Evolutionary conservation across 2,329 filamentous ascomycete genomes (phyloP).

Genomic region (Colletotrichum falcatum): DNA sequence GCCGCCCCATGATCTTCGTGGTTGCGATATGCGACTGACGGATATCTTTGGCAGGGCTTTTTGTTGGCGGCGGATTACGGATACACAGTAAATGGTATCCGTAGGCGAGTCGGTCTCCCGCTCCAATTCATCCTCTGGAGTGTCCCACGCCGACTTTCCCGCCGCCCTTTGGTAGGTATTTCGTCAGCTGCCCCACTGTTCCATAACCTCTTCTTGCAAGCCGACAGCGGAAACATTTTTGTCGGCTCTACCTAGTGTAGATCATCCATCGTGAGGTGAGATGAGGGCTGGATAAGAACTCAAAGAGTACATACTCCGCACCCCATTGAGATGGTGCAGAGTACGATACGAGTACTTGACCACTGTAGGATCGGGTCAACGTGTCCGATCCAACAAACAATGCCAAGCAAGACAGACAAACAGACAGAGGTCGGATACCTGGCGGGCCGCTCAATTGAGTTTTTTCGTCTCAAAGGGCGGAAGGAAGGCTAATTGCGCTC

Average conservation of each 20-base stretch:
- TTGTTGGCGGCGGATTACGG: slow-evolving; percentile 6
- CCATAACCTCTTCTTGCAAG: slow-evolving; percentile 9
- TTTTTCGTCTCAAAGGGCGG: slow-evolving; percentile 21
- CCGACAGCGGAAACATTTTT: background rate
- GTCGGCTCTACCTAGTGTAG: background rate
- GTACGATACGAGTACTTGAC: background rate
- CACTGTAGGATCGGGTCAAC: background rate
- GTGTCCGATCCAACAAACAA: background rate
- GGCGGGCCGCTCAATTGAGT: slow-evolving; percentile 33
- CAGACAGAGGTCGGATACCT: slow-evolving; percentile 11
- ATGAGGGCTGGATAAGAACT: background rate
- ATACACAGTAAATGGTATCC: too few species aligned
- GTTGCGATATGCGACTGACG: slow-evolving; percentile 18
- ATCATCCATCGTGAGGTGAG: slow-evolving; percentile 4
- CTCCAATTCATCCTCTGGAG: background rate
- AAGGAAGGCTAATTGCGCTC: slow-evolving; percentile 22
- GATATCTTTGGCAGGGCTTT: slow-evolving; percentile 26
- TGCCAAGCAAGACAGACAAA: slow-evolving; percentile 19
- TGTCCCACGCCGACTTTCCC: slow-evolving; percentile 14
- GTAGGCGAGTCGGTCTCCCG: background rate
- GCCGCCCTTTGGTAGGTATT: slow-evolving; percentile 10
- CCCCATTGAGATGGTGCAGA: background rate
- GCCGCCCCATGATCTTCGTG: slow-evolving; percentile 21
- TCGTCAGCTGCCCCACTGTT: slow-evolving; percentile 31
- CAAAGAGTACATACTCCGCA: background rate